Evolutionary conservation across 2,329 filamentous ascomycete genomes (phyloP).

Genomic region (Didymellaceae sp.): DNA sequence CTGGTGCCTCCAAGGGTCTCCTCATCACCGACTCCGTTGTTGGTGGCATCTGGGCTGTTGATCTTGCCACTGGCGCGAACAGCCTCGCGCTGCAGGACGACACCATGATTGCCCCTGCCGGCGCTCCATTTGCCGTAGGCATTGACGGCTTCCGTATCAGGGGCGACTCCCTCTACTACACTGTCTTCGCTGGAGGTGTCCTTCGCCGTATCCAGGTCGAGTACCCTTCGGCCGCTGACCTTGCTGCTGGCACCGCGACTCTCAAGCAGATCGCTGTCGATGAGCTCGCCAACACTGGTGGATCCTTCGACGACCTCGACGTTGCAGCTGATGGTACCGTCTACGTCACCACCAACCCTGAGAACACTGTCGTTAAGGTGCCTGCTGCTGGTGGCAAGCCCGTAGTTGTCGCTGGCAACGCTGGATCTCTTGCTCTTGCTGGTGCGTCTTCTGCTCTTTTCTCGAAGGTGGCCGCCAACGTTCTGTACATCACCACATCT

Average conservation of each 20-base stretch:
- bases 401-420: conserved; percentile 12
- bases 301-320: conserved; percentile 17
- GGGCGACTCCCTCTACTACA: conserved; percentile 15
- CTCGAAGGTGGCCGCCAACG: conserved; percentile 13
- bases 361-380: conserved; percentile 20
- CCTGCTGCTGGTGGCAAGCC: conserved; percentile 14
- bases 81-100: conserved; percentile 17
- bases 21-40: conserved; percentile 17
- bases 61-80: conserved; percentile 10
- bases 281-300: conserved; percentile 18
- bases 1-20: conserved; percentile 12
- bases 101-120: conserved; percentile 13
- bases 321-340: conserved; percentile 13
- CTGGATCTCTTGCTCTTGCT: conserved; percentile 9
- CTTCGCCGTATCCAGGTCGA: conserved; percentile 15
- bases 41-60: conserved; percentile 15
- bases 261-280: conserved; percentile 14
- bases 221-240: conserved; percentile 7
- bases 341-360: conserved; percentile 16
- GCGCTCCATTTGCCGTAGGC: conserved; percentile 14
- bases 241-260: conserved; percentile 13
- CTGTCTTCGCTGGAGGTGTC: conserved; percentile 14
- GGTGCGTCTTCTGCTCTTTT: conserved; percentile 16
- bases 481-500: conserved; percentile 18
- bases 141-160: conserved; percentile 18